phyloP scores from a whole-genome alignment of 2,329 filamentous ascomycete species.

The Talaromyces piceae region DNA sequence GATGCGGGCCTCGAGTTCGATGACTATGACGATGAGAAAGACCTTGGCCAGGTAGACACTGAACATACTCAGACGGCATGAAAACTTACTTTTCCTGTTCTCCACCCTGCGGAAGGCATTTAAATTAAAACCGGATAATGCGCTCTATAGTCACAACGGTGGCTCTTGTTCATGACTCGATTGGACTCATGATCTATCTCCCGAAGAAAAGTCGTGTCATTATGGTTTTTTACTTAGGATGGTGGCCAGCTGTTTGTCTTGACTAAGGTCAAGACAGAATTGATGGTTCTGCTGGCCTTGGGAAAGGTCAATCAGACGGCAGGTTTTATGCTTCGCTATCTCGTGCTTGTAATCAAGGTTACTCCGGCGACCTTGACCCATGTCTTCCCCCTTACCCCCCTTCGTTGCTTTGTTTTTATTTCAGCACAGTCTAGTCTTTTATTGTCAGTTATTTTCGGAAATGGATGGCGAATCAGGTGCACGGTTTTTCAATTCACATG shows the following conservation, averaged over 20 bases:
- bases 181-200: background rate
- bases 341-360: background rate
- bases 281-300: background rate
- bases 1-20: slow-evolving; percentile 43
- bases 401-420: background rate
- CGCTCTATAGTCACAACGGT: background rate
- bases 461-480: slow-evolving; percentile 10
- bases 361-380: background rate
- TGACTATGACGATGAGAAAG: slow-evolving; percentile 40
- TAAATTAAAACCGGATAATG: background rate
- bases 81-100: background rate
- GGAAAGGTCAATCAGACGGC: too few species aligned
- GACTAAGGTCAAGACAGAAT: too few species aligned
- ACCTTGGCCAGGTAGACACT: slow-evolving; percentile 30
- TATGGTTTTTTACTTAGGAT: too few species aligned
- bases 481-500: background rate
- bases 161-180: background rate
- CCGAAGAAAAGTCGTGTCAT: background rate
- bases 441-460: slow-evolving; percentile 2
- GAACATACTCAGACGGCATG: slow-evolving; percentile 20
- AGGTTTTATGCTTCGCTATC: too few species aligned
- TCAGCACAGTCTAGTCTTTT: background rate
- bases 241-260: too few species aligned
- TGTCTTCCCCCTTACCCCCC: background rate
- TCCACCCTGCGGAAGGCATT: background rate